phyloP scores from a whole-genome alignment of 1,139 yeast genomes.

The Debaryomycetaceae sp. region DNA sequence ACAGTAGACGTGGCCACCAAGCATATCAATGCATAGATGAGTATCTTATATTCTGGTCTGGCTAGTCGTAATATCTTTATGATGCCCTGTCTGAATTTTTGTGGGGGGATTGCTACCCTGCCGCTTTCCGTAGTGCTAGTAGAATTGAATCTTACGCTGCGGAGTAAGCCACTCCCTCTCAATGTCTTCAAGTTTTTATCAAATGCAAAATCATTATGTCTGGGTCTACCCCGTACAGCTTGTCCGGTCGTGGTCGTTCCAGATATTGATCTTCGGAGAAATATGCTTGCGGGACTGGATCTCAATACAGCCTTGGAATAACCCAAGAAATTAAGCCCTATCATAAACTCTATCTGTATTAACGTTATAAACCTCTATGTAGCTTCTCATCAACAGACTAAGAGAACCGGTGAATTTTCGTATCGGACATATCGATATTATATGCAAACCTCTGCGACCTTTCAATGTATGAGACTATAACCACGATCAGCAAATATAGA shows the following conservation, averaged over 20 bases:
- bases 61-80: conserved; percentile 31
- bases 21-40: conserved; percentile 53
- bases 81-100: conserved; percentile 15
- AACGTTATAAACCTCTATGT: neutral
- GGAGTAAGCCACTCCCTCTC: neutral
- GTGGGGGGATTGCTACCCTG: neutral
- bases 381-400: neutral
- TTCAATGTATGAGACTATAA: neutral
- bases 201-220: neutral
- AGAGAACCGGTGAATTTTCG: neutral
- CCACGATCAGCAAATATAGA: neutral
- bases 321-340: neutral
- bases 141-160: conserved; percentile 2
- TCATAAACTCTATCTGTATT: neutral
- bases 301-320: neutral
- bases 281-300: neutral
- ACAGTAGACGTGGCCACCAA: conserved; percentile 52
- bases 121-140: conserved; percentile 4
- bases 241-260: neutral
- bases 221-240: neutral
- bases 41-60: conserved; percentile 32
- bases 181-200: neutral
- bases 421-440: neutral
- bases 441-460: neutral
- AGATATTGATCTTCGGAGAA: neutral